phyloP scores from a whole-genome alignment of 2,329 filamentous ascomycete genomes.

The Boeremia lycopersici region DNA sequence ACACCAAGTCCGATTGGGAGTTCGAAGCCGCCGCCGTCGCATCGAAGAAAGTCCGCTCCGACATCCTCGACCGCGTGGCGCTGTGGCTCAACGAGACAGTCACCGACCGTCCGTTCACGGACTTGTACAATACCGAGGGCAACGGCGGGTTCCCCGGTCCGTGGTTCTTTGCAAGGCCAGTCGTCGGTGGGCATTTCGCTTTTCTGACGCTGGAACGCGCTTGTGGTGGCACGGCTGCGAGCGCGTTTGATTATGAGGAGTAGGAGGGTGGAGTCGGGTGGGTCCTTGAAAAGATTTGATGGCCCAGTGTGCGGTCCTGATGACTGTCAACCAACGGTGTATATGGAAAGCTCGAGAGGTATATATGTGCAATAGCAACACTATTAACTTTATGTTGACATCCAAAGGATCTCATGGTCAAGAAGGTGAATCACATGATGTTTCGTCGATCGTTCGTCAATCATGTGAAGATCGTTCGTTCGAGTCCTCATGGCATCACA shows the following conservation, averaged over 20 bases:
- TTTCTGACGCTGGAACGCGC: constrained; percentile 81
- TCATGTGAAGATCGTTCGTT: not conserved
- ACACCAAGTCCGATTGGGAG: constrained; percentile 90
- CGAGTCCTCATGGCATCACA: not conserved
- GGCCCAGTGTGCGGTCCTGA: not conserved
- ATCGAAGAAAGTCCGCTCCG: constrained; percentile 67
- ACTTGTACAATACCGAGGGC: constrained; percentile 82
- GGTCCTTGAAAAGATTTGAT: not conserved
- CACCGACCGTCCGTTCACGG: constrained; percentile 77
- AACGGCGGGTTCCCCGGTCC: constrained; percentile 75
- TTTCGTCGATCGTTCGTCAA: not conserved
- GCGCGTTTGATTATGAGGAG: constrained; percentile 1
- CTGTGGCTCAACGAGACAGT: constrained; percentile 83
- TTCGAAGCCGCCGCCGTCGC: constrained; percentile 85
- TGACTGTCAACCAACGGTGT: not conserved
- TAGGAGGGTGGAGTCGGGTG: not conserved
- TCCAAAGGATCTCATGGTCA: not conserved
- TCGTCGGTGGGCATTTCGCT: constrained; percentile 85
- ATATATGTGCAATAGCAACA: not conserved
- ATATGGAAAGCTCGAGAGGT: not conserved
- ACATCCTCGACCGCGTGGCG: constrained; percentile 76
- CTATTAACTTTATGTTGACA: constrained; percentile 5
- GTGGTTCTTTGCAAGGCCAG: constrained; percentile 80
- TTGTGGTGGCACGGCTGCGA: constrained; percentile 63
- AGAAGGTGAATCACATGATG: not conserved